phyloP scores from a whole-genome alignment of 2,329 filamentous ascomycete species.

The Penicillium sp. region DNA sequence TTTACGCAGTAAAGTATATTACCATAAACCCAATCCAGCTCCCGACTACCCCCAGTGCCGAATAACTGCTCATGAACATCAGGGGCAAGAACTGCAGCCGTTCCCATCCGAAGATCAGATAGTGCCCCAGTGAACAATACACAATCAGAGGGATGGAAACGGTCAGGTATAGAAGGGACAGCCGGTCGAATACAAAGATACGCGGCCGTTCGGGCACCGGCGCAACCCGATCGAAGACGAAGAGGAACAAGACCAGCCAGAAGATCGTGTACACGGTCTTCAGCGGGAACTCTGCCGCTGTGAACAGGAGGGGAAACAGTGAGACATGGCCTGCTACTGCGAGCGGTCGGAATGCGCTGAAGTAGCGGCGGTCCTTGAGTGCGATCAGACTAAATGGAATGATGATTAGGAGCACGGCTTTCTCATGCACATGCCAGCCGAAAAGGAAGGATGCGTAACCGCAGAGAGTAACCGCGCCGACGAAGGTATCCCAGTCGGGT shows the following conservation, averaged over 20 bases:
- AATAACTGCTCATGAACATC: constrained; percentile 96
- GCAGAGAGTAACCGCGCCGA: constrained; percentile 84
- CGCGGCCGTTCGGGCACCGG: constrained; percentile 74
- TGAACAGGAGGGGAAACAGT: constrained; percentile 89
- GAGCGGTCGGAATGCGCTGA: constrained; percentile 84
- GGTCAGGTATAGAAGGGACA: constrained; percentile 82
- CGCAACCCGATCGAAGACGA: constrained; percentile 79
- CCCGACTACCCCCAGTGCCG: constrained; percentile 85
- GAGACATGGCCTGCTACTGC: constrained; percentile 93
- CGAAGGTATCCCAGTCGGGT: constrained; percentile 82
- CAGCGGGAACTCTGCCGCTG: constrained; percentile 83
- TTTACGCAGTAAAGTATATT: constrained; percentile 67
- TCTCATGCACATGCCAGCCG: constrained; percentile 98
- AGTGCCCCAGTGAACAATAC: constrained; percentile 82
- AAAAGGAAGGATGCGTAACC: constrained; percentile 96
- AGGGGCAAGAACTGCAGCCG: constrained; percentile 82
- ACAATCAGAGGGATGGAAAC: constrained; percentile 81
- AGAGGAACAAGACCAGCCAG: constrained; percentile 82
- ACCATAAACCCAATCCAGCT: constrained; percentile 95
- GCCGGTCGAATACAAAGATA: constrained; percentile 85
- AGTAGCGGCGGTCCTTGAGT: constrained; percentile 79
- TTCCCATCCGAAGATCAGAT: constrained; percentile 68
- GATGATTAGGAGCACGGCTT: constrained; percentile 88
- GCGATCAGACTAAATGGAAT: constrained; percentile 92
- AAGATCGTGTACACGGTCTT: constrained; percentile 90